phyloP scores from a whole-genome alignment of 176 grass and related monocot genomes.

The Phyllostachys edulis region DNA sequence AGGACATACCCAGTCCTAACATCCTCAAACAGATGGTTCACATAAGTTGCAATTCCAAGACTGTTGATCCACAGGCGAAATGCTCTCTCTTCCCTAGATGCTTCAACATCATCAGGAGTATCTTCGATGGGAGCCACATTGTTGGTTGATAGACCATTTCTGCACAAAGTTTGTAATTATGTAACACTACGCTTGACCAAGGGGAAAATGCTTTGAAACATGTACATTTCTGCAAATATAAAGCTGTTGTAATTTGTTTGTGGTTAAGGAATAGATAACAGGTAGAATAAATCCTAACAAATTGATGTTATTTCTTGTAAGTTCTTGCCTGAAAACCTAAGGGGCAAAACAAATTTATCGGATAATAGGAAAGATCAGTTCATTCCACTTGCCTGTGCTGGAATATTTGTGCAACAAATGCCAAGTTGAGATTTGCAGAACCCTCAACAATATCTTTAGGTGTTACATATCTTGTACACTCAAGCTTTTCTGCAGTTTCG shows the following conservation, averaged over 20 bases:
- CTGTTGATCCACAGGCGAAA: constrained; percentile 97
- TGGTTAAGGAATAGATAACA: background rate
- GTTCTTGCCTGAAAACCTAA: background rate
- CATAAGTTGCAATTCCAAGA: constrained; percentile 87
- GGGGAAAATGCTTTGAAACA: background rate
- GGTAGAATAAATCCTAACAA: background rate
- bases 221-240: background rate
- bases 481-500: constrained; percentile 86
- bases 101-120: constrained; percentile 81
- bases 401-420: constrained; percentile 98
- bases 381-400: constrained; percentile 65
- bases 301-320: background rate
- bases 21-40: constrained; percentile 98
- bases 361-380: background rate
- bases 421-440: constrained; percentile 96
- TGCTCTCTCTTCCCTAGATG: constrained; percentile 84
- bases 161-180: constrained; percentile 44
- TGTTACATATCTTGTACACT: constrained; percentile 89
- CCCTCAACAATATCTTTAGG: constrained; percentile 94
- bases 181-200: constrained; percentile 11
- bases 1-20: constrained; percentile 77
- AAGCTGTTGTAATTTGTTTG: background rate
- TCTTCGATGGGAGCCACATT: constrained; percentile 45
- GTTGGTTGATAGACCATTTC: constrained; percentile 81
- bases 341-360: background rate